Evolutionary conservation across 1,284 basidiomycete genomes (phyloP).

Genomic region (Puccinia sorghi): DNA sequence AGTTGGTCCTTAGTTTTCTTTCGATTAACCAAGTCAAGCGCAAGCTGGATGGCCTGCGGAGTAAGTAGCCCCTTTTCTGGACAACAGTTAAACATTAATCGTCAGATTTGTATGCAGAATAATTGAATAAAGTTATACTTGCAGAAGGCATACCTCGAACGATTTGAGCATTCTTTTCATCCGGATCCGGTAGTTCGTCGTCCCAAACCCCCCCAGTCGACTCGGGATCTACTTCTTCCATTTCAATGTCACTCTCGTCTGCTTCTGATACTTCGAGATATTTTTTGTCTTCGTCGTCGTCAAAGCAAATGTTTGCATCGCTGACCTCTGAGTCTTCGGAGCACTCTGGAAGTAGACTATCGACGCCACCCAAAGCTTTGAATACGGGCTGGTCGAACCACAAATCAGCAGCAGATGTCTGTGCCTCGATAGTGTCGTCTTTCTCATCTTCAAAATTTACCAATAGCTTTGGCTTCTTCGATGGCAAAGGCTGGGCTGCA

Average conservation of each 20-base stretch:
- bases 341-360: conserved; percentile 63
- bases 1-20: conserved; percentile 83
- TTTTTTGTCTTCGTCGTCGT: conserved; percentile 55
- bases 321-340: conserved; percentile 58
- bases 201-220: conserved; percentile 33
- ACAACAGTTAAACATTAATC: conserved; percentile 14
- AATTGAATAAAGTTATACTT: not conserved
- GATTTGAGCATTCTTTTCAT: conserved; percentile 59
- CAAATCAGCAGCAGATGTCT: conserved; percentile 64
- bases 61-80: conserved; percentile 82
- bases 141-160: conserved; percentile 67
- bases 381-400: conserved; percentile 98
- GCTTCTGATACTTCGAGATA: conserved; percentile 57
- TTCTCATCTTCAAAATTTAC: conserved; percentile 53
- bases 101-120: not conserved
- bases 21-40: conserved; percentile 88
- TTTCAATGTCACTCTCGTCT: conserved; percentile 57
- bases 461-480: conserved; percentile 23
- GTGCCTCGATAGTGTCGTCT: conserved; percentile 51
- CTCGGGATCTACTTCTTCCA: conserved; percentile 45
- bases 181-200: conserved; percentile 51
- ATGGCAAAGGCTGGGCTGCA: conserved; percentile 58
- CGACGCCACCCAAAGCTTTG: conserved; percentile 67
- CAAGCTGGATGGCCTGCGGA: conserved; percentile 87
- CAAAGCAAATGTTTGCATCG: conserved; percentile 55